Percentiles rank a stretch among this genome's conserved stretches.
phyloP scores from a whole-genome alignment of 2,329 filamentous ascomycete genomes.

The Penicillium thymicola region DNA sequence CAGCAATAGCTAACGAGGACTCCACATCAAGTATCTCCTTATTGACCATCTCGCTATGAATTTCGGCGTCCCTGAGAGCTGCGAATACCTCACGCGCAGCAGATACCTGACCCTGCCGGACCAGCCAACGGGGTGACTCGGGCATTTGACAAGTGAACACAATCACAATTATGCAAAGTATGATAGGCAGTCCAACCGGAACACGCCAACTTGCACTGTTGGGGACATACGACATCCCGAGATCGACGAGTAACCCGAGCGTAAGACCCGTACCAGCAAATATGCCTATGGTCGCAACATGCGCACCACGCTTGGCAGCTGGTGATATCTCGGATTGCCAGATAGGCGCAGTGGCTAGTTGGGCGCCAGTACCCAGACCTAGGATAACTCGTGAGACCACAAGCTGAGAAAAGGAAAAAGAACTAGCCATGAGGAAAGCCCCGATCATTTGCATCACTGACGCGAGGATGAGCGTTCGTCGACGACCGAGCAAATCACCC shows the following conservation, averaged over 20 bases:
- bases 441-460: conserved; percentile 11
- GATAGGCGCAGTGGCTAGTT: conserved; percentile 13
- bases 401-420: conserved; percentile 11
- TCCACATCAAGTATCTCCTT: conserved; percentile 11
- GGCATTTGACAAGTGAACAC: conserved; percentile 9
- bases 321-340: conserved; percentile 18
- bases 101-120: neutral
- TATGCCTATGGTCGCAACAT: conserved; percentile 9
- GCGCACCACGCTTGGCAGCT: conserved; percentile 10
- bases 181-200: conserved; percentile 11
- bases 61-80: conserved; percentile 2
- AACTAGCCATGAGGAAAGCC: conserved; percentile 11
- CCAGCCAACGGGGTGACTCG: conserved; percentile 18
- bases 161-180: conserved; percentile 10
- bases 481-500: conserved; percentile 14
- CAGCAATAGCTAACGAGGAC: conserved; percentile 9
- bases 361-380: conserved; percentile 10
- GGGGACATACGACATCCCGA: conserved; percentile 14
- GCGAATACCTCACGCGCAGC: conserved; percentile 13
- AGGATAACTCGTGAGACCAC: conserved; percentile 12
- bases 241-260: conserved; percentile 11
- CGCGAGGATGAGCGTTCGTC: conserved; percentile 8
- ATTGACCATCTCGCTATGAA: neutral
- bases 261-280: conserved; percentile 7
- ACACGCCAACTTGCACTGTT: conserved; percentile 15